Conservation (phyloP, 164 flowering plant species). For the Buxus sempervirens region DNA sequence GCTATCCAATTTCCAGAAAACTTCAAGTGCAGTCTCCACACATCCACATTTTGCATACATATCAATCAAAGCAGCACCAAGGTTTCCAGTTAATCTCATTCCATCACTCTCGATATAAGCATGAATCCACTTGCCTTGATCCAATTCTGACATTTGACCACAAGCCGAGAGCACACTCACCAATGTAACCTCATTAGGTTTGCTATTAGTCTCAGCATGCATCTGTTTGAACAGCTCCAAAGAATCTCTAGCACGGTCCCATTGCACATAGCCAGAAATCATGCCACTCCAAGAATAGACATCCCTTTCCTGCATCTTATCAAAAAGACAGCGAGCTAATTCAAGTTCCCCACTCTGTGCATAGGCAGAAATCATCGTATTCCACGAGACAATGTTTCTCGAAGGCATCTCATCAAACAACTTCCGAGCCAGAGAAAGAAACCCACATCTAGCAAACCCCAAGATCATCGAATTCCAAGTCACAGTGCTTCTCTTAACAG, state of each 20-base stretch:
- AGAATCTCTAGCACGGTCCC: constrained; percentile 15
- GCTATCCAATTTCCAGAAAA: constrained; percentile 19
- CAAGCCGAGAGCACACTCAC: constrained; percentile 23
- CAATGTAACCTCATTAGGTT: constrained; percentile 30
- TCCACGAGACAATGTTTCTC: constrained; percentile 22
- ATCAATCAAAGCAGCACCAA: constrained; percentile 77
- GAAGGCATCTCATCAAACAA: constrained; percentile 32
- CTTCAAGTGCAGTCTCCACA: constrained; percentile 13
- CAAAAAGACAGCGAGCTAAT: constrained; percentile 19
- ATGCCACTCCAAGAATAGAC: constrained; percentile 28
- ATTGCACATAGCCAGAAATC: constrained; percentile 29
- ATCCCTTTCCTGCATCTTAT: constrained; percentile 25
- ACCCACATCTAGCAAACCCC: constrained; percentile 23
- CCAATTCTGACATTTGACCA: constrained; percentile 20
- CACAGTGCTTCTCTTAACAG: constrained; percentile 14
- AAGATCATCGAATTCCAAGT: constrained; percentile 32
- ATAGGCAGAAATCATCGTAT: constrained; percentile 27
- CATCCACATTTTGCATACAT: constrained; percentile 88
- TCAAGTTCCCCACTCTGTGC: constrained; percentile 20
- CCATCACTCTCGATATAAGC: constrained; percentile 21
- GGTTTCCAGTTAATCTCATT: constrained; percentile 13
- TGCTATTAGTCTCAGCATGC: constrained; percentile 5
- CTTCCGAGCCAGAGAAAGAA: constrained; percentile 16
- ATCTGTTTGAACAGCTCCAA: constrained; percentile 20
- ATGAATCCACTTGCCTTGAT: constrained; percentile 29